A percentile compares a stretch with the other conserved stretches of the same genome.
phyloP scores from a whole-genome alignment of 345 rosid genomes.

The Bruguiera gymnorhiza region DNA sequence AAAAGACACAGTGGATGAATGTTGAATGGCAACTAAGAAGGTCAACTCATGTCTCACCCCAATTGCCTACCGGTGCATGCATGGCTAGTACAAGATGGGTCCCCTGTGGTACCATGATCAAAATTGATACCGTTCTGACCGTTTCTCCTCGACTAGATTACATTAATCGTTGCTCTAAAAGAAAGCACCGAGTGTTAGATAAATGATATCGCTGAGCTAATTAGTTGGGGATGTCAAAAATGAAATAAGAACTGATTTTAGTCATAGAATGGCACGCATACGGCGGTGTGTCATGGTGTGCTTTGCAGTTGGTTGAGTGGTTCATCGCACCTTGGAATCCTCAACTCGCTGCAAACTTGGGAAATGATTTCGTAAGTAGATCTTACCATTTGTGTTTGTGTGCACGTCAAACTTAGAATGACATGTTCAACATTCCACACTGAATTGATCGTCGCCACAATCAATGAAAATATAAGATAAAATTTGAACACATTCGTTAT shows the following conservation, averaged over 20 bases:
- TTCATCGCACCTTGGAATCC: too few species aligned
- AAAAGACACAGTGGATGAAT: neutral
- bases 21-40: slow-evolving; percentile 1
- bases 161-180: neutral
- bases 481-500: too few species aligned
- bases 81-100: neutral
- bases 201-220: slow-evolving; percentile 11
- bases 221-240: slow-evolving; percentile 38
- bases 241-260: neutral
- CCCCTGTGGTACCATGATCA: neutral
- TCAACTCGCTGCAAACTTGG: too few species aligned
- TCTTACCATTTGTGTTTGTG: too few species aligned
- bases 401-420: too few species aligned
- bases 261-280: too few species aligned
- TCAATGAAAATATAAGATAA: too few species aligned
- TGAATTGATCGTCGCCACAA: too few species aligned
- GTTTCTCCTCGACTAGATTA: slow-evolving; percentile 2
- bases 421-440: too few species aligned
- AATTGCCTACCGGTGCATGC: slow-evolving; percentile 4
- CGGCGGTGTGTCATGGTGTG: too few species aligned
- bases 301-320: too few species aligned
- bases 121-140: slow-evolving; percentile 10
- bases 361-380: too few species aligned
- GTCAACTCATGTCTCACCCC: slow-evolving; percentile 6
- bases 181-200: neutral